phyloP scores from a whole-genome alignment of 2,329 filamentous ascomycete genomes.

The Periconia digitata region DNA sequence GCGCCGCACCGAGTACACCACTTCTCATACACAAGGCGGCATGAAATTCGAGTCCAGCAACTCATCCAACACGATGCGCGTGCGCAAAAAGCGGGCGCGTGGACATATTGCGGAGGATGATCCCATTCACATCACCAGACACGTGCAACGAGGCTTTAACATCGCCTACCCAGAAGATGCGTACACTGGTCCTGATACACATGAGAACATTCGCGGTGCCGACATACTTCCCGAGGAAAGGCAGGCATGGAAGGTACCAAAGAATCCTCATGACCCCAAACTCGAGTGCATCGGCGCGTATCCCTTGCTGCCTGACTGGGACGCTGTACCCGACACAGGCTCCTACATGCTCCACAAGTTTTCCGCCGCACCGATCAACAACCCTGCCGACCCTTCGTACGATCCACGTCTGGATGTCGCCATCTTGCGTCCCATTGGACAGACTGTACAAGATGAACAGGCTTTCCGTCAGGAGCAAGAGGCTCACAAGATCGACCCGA shows the following conservation, averaged over 20 bases:
- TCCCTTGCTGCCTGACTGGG: conserved; percentile 62
- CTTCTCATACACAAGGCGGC: conserved; percentile 49
- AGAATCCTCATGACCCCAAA: conserved; percentile 60
- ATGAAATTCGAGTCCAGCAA: conserved; percentile 55
- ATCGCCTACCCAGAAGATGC: conserved; percentile 64
- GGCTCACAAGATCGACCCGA: conserved; percentile 49
- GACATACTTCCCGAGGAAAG: conserved; percentile 56
- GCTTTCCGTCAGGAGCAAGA: conserved; percentile 51
- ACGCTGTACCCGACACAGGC: conserved; percentile 60
- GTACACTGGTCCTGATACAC: conserved; percentile 67
- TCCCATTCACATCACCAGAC: conserved; percentile 61
- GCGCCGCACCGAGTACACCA: conserved; percentile 94
- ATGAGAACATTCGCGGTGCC: conserved; percentile 56
- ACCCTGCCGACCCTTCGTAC: conserved; percentile 49
- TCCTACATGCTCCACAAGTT: conserved; percentile 64
- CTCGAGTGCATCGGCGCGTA: conserved; percentile 62
- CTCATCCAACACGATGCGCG: conserved; percentile 47
- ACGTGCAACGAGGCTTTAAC: conserved; percentile 65
- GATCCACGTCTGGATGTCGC: conserved; percentile 63
- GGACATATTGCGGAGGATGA: conserved; percentile 54
- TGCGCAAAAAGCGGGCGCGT: conserved; percentile 40
- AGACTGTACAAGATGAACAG: conserved; percentile 55
- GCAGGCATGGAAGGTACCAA: conserved; percentile 61
- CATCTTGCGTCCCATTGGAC: conserved; percentile 57
- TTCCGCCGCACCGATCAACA: conserved; percentile 58